Evolutionary conservation across 208 protist species (phyloP).

Genomic region (Leishmania arabica): DNA sequence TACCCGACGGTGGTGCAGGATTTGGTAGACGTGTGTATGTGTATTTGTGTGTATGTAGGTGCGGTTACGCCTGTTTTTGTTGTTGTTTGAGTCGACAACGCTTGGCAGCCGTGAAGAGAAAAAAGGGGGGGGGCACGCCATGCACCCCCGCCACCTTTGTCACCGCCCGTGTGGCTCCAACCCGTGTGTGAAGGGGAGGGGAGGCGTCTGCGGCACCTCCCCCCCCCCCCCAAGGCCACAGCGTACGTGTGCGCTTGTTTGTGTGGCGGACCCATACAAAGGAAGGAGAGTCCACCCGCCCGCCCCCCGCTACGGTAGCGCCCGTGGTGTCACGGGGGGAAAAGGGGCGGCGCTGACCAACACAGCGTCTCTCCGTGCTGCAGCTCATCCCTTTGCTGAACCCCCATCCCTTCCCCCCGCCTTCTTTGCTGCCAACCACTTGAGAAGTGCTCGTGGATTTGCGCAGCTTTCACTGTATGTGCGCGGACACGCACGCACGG

Average conservation of each 20-base stretch:
- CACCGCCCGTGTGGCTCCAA: neutral
- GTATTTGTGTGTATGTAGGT: slow-evolving; percentile 9
- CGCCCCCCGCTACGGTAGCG: neutral
- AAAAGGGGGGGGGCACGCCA: neutral
- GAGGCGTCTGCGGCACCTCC: neutral
- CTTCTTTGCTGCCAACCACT: slow-evolving; percentile 2
- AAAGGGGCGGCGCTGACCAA: neutral
- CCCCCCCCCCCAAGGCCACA: neutral
- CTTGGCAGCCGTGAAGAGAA: neutral
- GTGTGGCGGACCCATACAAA: neutral
- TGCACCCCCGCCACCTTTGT: neutral
- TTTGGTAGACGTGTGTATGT: slow-evolving; percentile 13
- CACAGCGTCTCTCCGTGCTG: neutral
- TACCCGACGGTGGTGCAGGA: neutral
- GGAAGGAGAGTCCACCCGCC: neutral
- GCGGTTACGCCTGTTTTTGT: neutral
- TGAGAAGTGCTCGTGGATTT: slow-evolving; percentile 5
- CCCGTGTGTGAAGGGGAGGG: neutral
- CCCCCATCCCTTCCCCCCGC: neutral
- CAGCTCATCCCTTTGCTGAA: neutral
- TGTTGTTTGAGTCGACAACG: neutral
- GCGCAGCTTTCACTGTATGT: neutral
- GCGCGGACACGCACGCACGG: neutral
- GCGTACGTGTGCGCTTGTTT: neutral
- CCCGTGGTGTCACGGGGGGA: neutral